Evolutionary conservation across 371 early-diverging fungal species (phyloP).

Genomic region (Chytridium lagenaria): DNA sequence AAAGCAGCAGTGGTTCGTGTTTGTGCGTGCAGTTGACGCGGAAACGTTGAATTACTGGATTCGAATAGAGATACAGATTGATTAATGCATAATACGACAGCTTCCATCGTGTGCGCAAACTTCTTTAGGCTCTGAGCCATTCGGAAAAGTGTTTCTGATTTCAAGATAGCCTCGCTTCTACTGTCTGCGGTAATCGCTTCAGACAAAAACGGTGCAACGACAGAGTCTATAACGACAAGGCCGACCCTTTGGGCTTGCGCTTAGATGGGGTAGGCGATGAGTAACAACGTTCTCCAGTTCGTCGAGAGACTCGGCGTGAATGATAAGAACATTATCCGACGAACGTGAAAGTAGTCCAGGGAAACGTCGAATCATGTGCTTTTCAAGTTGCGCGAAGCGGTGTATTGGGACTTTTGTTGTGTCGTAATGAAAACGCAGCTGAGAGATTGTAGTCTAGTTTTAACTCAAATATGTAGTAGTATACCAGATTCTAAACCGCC

Average conservation of each 20-base stretch:
- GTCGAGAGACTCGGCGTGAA: constrained; percentile 71
- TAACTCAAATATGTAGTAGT: background rate
- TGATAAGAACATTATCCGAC: constrained; percentile 60
- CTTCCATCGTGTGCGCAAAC: constrained; percentile 62
- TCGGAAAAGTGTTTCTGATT: constrained; percentile 63
- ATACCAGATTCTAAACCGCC: constrained; percentile 62
- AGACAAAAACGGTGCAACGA: constrained; percentile 78
- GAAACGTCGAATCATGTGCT: constrained; percentile 25
- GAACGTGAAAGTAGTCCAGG: constrained; percentile 24
- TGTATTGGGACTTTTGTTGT: constrained; percentile 66
- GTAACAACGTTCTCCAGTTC: constrained; percentile 71
- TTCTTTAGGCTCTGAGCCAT: constrained; percentile 67
- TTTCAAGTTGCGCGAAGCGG: constrained; percentile 28
- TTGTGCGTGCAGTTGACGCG: constrained; percentile 23
- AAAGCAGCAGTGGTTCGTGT: constrained; percentile 61
- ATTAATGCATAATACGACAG: constrained; percentile 74
- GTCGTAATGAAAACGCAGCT: constrained; percentile 69
- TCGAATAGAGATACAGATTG: constrained; percentile 53
- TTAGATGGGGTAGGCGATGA: constrained; percentile 72
- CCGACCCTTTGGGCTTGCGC: constrained; percentile 57
- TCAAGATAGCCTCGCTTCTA: constrained; percentile 38
- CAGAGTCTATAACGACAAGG: constrained; percentile 83
- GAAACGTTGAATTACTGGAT: background rate
- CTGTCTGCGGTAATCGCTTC: constrained; percentile 29
- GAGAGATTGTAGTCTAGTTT: no score